These are phyloP conservation scores for Tricholoma furcatifolium DNA, from an alignment of 768 basidiomycete genomes.

Conservation along the genomic window DNA sequence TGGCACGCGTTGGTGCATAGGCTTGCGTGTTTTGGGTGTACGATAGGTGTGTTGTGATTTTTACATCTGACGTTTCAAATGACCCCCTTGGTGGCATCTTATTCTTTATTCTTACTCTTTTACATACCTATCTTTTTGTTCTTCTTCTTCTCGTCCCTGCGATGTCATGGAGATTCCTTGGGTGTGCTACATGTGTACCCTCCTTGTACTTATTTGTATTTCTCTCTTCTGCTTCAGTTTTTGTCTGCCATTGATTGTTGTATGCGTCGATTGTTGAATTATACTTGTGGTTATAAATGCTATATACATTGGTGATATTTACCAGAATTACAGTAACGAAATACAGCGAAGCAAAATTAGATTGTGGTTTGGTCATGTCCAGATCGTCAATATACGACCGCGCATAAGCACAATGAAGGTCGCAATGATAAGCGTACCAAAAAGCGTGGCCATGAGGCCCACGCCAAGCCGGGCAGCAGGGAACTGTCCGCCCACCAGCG, in stretches of 20 bases:
- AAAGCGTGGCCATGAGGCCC: slow-evolving; percentile 1
- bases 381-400: background rate
- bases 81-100: background rate
- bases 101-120: background rate
- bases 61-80: background rate
- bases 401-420: slow-evolving; percentile 7
- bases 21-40: background rate
- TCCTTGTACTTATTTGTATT: background rate
- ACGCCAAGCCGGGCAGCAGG: slow-evolving; percentile 10
- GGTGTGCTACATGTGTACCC: background rate
- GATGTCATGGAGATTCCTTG: background rate
- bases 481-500: slow-evolving; percentile 12
- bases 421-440: slow-evolving; percentile 7
- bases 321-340: background rate
- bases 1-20: slow-evolving; percentile 19
- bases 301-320: background rate
- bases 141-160: background rate
- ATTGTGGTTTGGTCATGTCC: background rate
- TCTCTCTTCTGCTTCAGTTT: background rate
- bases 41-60: background rate
- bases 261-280: background rate
- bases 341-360: background rate
- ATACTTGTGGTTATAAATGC: background rate
- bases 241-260: background rate
- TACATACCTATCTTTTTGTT: background rate